phyloP scores from a whole-genome alignment of 768 basidiomycete species.

The Tubosaeta sp. region DNA sequence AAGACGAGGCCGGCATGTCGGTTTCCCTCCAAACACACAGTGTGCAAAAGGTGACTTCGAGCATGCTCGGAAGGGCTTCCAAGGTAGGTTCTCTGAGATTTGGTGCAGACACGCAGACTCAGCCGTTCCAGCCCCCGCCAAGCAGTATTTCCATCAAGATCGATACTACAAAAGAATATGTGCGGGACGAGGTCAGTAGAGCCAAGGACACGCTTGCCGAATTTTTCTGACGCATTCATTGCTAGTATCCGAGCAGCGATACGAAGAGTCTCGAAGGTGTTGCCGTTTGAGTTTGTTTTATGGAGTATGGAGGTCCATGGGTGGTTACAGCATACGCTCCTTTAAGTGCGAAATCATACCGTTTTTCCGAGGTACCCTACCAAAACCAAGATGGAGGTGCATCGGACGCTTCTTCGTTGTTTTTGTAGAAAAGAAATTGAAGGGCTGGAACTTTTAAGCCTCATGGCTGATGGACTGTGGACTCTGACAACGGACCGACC shows the following conservation, averaged over 20 bases:
- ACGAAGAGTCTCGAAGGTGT: not conserved
- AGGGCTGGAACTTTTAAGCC: no score
- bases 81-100: not conserved
- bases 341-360: not conserved
- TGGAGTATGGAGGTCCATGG: no score
- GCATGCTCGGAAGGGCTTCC: constrained; percentile 1
- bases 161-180: constrained; percentile 53
- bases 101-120: not conserved
- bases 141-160: constrained; percentile 62
- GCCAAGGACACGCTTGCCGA: no score
- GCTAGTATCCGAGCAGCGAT: not conserved
- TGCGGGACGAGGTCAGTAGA: constrained; percentile 35
- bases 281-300: not conserved
- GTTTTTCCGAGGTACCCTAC: not conserved
- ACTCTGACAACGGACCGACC: no score
- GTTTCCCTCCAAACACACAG: constrained; percentile 12
- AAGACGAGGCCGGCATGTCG: constrained; percentile 13
- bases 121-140: constrained; percentile 20
- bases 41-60: constrained; percentile 3
- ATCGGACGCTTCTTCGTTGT: not conserved
- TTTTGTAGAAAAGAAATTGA: not conserved
- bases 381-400: not conserved
- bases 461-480: no score
- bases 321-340: not conserved
- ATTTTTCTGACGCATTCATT: not conserved